phyloP scores from a whole-genome alignment of 495 filamentous ascomycete genomes.

The Immersiella caudata region DNA sequence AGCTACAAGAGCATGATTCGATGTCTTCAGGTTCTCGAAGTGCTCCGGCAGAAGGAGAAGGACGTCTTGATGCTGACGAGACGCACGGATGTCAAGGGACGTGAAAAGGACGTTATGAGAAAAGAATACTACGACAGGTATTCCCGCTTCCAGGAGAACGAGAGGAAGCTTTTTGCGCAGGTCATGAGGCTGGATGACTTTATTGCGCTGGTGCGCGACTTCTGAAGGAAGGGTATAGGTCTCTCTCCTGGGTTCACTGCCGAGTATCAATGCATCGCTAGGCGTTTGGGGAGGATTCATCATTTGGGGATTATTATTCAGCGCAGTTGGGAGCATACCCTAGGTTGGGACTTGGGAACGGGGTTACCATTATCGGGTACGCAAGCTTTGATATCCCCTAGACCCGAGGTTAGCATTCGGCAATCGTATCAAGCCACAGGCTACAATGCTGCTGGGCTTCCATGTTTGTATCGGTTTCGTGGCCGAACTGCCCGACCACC shows the following conservation, averaged over 20 bases:
- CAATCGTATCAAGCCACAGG: neutral
- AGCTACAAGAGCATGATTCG: conserved; percentile 90
- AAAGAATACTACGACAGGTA: conserved; percentile 68
- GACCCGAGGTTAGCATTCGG: neutral
- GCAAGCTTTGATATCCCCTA: neutral
- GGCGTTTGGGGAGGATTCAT: neutral
- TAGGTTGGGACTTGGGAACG: neutral
- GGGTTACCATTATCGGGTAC: too few species aligned
- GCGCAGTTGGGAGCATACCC: neutral
- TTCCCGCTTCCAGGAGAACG: conserved; percentile 66
- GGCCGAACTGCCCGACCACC: neutral
- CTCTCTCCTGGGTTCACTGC: neutral
- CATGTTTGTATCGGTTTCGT: neutral
- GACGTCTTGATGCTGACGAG: conserved; percentile 74
- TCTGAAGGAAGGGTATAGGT: conserved; percentile 33
- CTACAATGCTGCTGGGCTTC: neutral
- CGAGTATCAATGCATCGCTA: neutral
- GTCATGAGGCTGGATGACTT: conserved; percentile 80
- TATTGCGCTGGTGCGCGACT: conserved; percentile 82
- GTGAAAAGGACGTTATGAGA: conserved; percentile 74
- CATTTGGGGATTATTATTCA: neutral
- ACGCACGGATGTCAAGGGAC: conserved; percentile 78
- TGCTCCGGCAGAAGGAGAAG: conserved; percentile 67
- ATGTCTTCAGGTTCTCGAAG: conserved; percentile 71
- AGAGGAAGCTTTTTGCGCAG: conserved; percentile 76